Evolutionary conservation across 179 eudicot species (phyloP), one percentile per base, ranked within the genome.

Genomic region (Pouteria campechiana): DNA sequence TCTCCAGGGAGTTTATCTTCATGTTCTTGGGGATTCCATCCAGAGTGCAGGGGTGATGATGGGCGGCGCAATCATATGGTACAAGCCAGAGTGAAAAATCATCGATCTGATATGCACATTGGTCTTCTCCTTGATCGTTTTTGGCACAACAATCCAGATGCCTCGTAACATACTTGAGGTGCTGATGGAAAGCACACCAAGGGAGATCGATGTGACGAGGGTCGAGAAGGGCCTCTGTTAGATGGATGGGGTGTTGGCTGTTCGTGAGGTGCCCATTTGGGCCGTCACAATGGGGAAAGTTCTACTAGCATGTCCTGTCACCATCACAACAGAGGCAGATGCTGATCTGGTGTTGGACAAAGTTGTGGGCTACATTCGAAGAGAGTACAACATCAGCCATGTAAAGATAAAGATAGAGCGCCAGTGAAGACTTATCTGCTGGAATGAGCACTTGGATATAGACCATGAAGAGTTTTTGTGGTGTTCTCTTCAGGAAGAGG

Each of bases 211-310:
- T 50, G 46, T 60, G 31, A 50, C 45, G 8, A 19, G 54, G 25
- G 69, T 78, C 7, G 70, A 55, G 34, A 61, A 48, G 4, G 79
- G 63, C 12, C 46, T 78, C 1, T 44, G 29, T 36, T 21, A 44
- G 30, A 38, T 75, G 3, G 36, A 53, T 13, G 87, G 79, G 37
- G 72, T 79, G 32, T 22, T 7, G 24, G 68, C 69, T 48, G 65
- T 69, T 50, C 77, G 67, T 55, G 79, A 75, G 57, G 60, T 75
- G 41, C 82, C 72, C 64, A 76, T 75, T 15, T 72, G 88, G 82
- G 60, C 74, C 2, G 69, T 75, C 40, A 72, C 76, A 8, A 18
- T 41, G 4, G 82, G 79, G 18, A 69, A 72, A 55, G 43, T 22
- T 41, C 61, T 52, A 35, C 32, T 79, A 61, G 38, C 68, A 41